A percentile compares a stretch with the other conserved stretches of the same genome.
Conservation (phyloP, 2,329 filamentous ascomycete genomes). For the Pseudogymnoascus destructans region DNA sequence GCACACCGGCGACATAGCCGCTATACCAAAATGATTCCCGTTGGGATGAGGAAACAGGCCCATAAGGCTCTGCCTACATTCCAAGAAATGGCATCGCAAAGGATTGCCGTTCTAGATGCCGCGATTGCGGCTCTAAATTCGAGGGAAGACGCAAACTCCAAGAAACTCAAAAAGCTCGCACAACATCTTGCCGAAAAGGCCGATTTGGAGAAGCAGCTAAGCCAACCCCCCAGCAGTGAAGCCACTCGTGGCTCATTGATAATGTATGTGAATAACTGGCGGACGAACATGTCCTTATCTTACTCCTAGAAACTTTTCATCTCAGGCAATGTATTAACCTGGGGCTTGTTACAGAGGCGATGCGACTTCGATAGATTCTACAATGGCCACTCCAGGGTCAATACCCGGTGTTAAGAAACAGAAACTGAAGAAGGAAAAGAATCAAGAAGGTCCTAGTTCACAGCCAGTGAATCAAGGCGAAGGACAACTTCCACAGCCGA, state of each 20-base stretch:
- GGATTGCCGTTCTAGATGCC: neutral
- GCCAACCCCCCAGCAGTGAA: neutral
- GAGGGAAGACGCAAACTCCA: neutral
- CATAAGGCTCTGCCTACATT: neutral
- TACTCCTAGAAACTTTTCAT: neutral
- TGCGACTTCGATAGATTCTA: neutral
- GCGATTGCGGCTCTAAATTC: neutral
- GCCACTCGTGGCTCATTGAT: neutral
- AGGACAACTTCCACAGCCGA: neutral
- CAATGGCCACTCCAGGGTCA: neutral
- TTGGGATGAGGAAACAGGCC: conserved; percentile 2
- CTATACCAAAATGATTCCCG: neutral
- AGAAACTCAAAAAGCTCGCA: neutral
- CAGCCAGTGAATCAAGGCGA: neutral
- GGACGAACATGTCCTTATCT: neutral
- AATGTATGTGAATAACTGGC: neutral
- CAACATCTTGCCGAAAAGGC: conserved; percentile 1
- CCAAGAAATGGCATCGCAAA: neutral
- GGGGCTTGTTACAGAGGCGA: neutral
- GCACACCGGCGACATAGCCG: neutral
- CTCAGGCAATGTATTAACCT: neutral
- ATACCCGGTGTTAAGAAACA: neutral
- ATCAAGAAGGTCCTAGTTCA: neutral
- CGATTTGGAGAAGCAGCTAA: neutral
- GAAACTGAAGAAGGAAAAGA: neutral